Base-by-base conservation (phyloP, 2,329 filamentous ascomycete genomes). In the Xylariaceae sp. region DNA sequence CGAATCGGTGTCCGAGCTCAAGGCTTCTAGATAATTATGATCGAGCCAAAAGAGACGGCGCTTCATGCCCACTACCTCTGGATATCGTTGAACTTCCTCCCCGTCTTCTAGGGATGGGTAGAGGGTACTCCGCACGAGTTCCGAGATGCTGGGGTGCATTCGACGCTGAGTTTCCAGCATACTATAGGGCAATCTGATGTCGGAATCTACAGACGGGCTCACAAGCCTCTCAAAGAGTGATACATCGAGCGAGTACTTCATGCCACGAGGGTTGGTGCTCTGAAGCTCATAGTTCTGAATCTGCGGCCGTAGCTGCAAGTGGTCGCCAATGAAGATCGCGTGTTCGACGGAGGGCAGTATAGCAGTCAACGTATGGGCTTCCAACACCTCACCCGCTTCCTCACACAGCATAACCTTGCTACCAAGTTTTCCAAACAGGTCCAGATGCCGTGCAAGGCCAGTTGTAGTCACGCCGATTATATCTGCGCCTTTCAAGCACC, bases 341-440 rank as follows among this genome's bases (percentile, higher is more conserved):
- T 86, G 81, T 54, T 85, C 71, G 0, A 83, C 55, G 0, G 71
- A 70, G 0, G 80, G 79, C 0, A 82, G 61, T 9, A 85, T 55
- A 0, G 80, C 71, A 0, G 78, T 76, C 1, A 85, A 55, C 2
- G 77, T 63, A 43, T 86, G 81, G 0, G 76, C 68, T 54, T 87
- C 83, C 22, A 85, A 64, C 0, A 87, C 77, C 46, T 87, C 82
- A 0, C 74, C 83, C 2, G 82, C 82, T 52, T 87, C 83, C 56
- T 87, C 82, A 26, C 78, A 83, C 1, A 86, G 56, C 9, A 86
- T 55, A 0, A 84, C 71, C 43, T 82, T 81, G 22, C 65, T 63
- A 3, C 61, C 54, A 1, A 82, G 47, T 4, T 67, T 66, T 3
- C 69, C 65, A 1, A 85, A 61, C 1, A 75, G 46, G 0, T 66